Percentiles rank a stretch among this genome's conserved stretches.
phyloP scores from a whole-genome alignment of 1,284 basidiomycete genomes.

The Sporisorium reilianum region DNA sequence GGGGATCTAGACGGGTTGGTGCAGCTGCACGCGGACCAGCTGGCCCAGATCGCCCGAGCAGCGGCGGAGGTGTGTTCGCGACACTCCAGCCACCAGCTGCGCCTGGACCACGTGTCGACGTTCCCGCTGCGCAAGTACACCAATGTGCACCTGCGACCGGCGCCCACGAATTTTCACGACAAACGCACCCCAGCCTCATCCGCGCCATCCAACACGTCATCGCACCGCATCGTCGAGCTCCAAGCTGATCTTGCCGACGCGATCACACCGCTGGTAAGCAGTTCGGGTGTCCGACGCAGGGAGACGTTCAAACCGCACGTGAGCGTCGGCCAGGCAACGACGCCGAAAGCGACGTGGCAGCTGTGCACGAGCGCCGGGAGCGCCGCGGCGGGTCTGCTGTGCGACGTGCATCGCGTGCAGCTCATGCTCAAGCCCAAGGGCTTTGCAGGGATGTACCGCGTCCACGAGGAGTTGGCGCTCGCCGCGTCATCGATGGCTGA shows the following conservation, averaged over 20 bases:
- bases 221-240: constrained; percentile 14
- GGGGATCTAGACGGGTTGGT: background rate
- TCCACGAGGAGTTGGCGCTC: constrained; percentile 8
- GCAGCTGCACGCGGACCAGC: constrained; percentile 4
- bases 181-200: background rate
- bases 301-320: constrained; percentile 26
- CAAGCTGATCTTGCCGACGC: constrained; percentile 2
- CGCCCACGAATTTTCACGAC: constrained; percentile 28
- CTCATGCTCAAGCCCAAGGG: constrained; percentile 31
- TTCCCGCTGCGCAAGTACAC: constrained; percentile 18
- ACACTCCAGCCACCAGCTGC: constrained; percentile 5
- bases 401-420: constrained; percentile 15
- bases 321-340: constrained; percentile 21
- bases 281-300: background rate
- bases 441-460: constrained; percentile 6
- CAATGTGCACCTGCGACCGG: constrained; percentile 32
- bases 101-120: constrained; percentile 27
- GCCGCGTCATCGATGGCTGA: background rate
- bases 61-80: background rate
- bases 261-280: background rate
- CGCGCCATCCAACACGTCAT: background rate
- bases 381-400: constrained; percentile 8
- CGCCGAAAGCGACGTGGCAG: constrained; percentile 11
- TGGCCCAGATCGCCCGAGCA: constrained; percentile 5
- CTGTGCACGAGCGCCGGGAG: constrained; percentile 8